Evolutionary conservation across 192 early-diverging fungal genomes (phyloP), one percentile per base, ranked within the genome.

Genomic region (Martensiomyces pterosporus): DNA sequence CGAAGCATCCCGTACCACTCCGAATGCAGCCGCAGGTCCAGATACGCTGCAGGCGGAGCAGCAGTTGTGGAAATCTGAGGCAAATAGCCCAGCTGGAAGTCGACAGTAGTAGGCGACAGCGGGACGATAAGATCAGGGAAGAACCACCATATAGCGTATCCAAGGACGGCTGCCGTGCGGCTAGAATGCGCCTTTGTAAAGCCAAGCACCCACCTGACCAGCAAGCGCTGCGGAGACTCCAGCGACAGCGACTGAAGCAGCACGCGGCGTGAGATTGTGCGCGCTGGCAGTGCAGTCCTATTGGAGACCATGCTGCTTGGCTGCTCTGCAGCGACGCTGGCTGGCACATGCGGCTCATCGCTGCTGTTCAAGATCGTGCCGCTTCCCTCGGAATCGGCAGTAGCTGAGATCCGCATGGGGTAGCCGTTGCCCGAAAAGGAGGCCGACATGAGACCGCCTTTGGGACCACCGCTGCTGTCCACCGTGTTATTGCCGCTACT

Each of bases 1-100:
- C 56, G 60, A 10, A 72, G 53, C 68, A 72, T 64, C 25, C 52
- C 68, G 42, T 60, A 72, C 68, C 68, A 72, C 44, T 72, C 68
- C 0, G 68, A 64, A 9, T 51, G 42, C 9, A 41, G 42, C 17
- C 48, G 45, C 7, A 52, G 9, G 9, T 39, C 35, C 2, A 33
- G 43, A 37, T 59, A 55, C 15, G 23, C 40, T 3, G 13, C 15
- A n/a, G 46, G 36, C 16, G 42, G 37, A 9, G 27, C 37, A 2
- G 43, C 3, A 22, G 36, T 35, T 8, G 41, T 36, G 1, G 47
- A 37, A 15, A 19, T n/a, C 29, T 41, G 56, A 2, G 42, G 46
- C n/a, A 32, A 14, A 33, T 54, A 60, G 2, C 68, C 68, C 16
- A 72, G 40, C 29, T 72, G 68, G 35, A 55, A 21, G 23, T 72